Conservation (phyloP, 257 asterid genomes). For the Nicotiana sylvestris region DNA sequence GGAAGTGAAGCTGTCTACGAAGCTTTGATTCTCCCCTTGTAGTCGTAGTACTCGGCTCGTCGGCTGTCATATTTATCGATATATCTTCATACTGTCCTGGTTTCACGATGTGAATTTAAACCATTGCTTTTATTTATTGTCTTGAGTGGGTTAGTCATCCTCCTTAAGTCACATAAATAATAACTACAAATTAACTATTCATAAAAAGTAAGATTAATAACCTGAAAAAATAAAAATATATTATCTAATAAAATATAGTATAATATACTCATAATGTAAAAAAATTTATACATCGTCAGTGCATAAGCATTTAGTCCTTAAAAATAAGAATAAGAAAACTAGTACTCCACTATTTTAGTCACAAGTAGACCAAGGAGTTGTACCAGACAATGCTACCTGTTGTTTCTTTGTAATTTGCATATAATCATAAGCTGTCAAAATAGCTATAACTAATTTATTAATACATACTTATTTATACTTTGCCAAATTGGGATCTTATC, state of each 20-base stretch:
- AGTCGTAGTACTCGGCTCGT: too few relatives aligned
- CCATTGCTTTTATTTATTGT: too few relatives aligned
- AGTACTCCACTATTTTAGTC: conserved; percentile 1
- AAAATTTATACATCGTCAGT: not conserved
- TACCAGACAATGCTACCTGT: conserved; percentile 15
- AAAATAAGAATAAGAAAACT: not conserved
- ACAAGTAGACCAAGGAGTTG: conserved; percentile 13
- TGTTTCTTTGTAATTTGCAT: not conserved
- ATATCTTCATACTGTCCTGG: fast-evolving
- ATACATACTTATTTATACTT: not conserved
- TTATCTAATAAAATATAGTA: not conserved
- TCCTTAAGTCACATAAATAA: too few relatives aligned
- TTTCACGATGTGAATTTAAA: too few relatives aligned
- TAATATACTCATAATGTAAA: not conserved
- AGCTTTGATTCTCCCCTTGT: too few relatives aligned
- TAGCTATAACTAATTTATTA: not conserved
- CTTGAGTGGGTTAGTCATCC: too few relatives aligned
- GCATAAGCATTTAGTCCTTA: not conserved
- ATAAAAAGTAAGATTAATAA: not conserved
- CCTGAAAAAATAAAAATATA: not conserved
- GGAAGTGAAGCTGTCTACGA: too few relatives aligned
- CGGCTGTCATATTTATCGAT: too few relatives aligned
- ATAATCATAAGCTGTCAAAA: conserved; percentile 10
- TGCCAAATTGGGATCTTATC: conserved; percentile 4
- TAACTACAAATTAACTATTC: not conserved